phyloP scores from a whole-genome alignment of 192 early-diverging fungal genomes.

The Rhizophlyctis rosea region DNA sequence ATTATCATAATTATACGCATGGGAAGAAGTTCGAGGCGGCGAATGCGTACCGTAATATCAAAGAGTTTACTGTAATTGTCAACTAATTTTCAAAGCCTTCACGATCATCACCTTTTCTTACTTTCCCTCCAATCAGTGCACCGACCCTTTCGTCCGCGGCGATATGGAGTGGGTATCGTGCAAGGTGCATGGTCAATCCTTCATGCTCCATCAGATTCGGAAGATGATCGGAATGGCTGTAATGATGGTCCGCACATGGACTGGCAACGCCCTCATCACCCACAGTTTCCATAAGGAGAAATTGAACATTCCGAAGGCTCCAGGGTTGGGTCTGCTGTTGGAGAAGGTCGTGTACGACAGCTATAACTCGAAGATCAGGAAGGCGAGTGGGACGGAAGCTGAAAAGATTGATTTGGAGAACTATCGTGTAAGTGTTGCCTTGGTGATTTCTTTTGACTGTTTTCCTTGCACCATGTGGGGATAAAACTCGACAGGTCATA shows the following conservation, averaged over 20 bases:
- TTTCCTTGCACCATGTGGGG: neutral
- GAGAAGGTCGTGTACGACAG: slow-evolving; percentile 43
- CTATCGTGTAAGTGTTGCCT: too few species aligned
- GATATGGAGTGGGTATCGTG: slow-evolving; percentile 85
- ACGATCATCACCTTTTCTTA: slow-evolving; percentile 9
- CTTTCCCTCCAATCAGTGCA: slow-evolving; percentile 33
- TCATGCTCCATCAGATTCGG: slow-evolving; percentile 99
- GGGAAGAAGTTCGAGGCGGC: slow-evolving; percentile 71
- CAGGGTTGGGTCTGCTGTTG: slow-evolving; percentile 84
- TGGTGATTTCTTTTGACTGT: neutral
- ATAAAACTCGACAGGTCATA: too few species aligned
- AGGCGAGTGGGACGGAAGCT: too few species aligned
- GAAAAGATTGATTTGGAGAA: too few species aligned
- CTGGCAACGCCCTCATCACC: slow-evolving; percentile 66
- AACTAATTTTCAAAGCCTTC: slow-evolving; percentile 22
- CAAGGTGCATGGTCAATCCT: slow-evolving; percentile 92
- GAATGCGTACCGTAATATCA: slow-evolving; percentile 79
- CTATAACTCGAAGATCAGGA: too few species aligned
- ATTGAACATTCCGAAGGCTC: slow-evolving; percentile 97
- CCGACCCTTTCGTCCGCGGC: slow-evolving; percentile 46
- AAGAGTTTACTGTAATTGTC: slow-evolving; percentile 64
- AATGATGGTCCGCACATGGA: slow-evolving; percentile 71
- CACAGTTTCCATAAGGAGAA: slow-evolving; percentile 59
- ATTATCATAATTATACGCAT: slow-evolving; percentile 95
- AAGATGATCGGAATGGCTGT: slow-evolving; percentile 97